Base-by-base conservation (phyloP, 2,329 filamentous ascomycete species). In the Neonectria faginata region DNA sequence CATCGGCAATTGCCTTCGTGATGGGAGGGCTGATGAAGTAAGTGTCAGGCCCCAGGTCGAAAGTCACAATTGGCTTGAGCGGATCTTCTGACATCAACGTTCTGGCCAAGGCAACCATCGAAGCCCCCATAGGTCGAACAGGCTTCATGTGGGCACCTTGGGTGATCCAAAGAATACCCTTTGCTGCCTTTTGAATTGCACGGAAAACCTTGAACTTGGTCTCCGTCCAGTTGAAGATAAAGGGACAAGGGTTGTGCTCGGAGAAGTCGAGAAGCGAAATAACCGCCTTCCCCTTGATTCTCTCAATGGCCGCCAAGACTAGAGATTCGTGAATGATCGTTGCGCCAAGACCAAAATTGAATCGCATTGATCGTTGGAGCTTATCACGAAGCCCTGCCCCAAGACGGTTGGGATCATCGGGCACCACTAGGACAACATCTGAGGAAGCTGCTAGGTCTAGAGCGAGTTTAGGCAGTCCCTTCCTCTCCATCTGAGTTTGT, bases 41-140 rank as follows among this genome's bases (percentile, higher is more conserved):
- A 39, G 77, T 76, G 4, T 62, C 51, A 1, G 31, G 16, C 16
- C 67, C 70, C 5, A 85, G 41, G 55, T 86, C 84, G n/a, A 86
- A 73, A 0, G 80, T 82, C 11, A 81, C 73, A 16, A 86, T 76
- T 0, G 66, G 73, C 67, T 79, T 84, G 18, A 79, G 76, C 0
- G 79, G 75, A 63, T 85, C 80, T 51, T 87, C 85, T 0, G 85
- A 86, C 51, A 82, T 79, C 9, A 87, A 73, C 0, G 83, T 83
- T 20, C 85, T 78, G 1, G 82, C 79, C 16, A 87, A 71, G 2
- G 81, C 84, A n/a, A 83, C 71, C 20, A 85, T 77, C 0, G 80
- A 76, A 2, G 83, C 76, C 12, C 76, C 74, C 25, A 71, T 70
- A 0, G 84, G 82, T 16, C 75, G 77, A 42, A 33, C 53, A 14